These are phyloP conservation scores for Chrysanthemum makinoi DNA, from an alignment of 129 eudicot species.

Conservation along the genomic window DNA sequence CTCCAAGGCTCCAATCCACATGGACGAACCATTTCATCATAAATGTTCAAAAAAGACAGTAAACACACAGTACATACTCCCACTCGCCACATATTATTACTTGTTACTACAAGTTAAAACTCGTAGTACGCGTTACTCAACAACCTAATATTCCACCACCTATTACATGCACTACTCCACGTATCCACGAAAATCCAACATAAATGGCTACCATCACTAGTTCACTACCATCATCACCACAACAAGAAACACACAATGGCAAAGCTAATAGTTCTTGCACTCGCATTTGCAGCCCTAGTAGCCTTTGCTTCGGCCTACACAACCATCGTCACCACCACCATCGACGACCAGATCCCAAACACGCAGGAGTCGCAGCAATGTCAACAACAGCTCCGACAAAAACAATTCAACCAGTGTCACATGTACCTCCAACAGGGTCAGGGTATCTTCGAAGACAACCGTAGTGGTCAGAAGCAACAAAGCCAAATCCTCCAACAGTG, in stretches of 20 bases:
- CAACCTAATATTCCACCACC: constrained; percentile 4
- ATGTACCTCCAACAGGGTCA: constrained; percentile 24
- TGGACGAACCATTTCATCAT: no score
- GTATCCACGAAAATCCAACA: neutral
- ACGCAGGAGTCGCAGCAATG: neutral
- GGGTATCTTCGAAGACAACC: neutral
- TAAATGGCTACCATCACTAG: constrained; percentile 15
- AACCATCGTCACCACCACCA: constrained; percentile 29
- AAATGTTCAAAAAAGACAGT: neutral
- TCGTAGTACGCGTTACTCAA: no score
- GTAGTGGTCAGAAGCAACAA: neutral
- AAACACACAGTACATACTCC: constrained; percentile 14
- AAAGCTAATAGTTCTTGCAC: constrained; percentile 6
- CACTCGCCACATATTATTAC: neutral
- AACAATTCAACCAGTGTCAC: constrained; percentile 22
- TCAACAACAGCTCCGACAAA: neutral
- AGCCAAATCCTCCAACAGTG: constrained; percentile 4
- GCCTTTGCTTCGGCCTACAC: constrained; percentile 27
- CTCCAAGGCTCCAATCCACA: no score
- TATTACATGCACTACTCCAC: constrained; percentile 13
- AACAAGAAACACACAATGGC: constrained; percentile 15
- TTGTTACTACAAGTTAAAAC: constrained; percentile 1
- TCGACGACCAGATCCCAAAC: constrained; percentile 20
- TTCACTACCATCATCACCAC: neutral
- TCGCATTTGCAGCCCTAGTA: constrained; percentile 22